A percentile compares a stretch with the other conserved stretches of the same genome.
Conservation (phyloP, 495 filamentous ascomycete genomes). For the Neurospora sublineolata region DNA sequence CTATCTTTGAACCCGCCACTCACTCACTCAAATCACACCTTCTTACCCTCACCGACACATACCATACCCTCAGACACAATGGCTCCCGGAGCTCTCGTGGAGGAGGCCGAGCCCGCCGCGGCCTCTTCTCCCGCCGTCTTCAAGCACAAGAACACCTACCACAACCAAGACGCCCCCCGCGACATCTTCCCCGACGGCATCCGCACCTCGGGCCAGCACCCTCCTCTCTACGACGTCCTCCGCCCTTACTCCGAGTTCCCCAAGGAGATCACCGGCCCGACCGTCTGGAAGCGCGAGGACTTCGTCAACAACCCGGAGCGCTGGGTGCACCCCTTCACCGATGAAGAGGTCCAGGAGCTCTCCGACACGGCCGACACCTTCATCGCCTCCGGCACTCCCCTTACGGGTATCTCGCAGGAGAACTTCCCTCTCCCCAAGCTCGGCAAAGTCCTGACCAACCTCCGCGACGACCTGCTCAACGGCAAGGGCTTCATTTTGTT, state of each 20-base stretch:
- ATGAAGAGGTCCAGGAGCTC: constrained; percentile 58
- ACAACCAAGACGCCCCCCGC: constrained; percentile 15
- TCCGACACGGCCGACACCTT: constrained; percentile 56
- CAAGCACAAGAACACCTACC: constrained; percentile 2
- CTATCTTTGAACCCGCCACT: neutral
- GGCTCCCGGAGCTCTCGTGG: constrained; percentile 25
- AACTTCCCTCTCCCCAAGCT: constrained; percentile 59
- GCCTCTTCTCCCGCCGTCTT: neutral
- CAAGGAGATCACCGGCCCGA: constrained; percentile 58
- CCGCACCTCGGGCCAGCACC: constrained; percentile 70
- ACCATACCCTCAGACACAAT: constrained; percentile 6
- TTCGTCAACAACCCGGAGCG: constrained; percentile 58
- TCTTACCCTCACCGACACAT: neutral
- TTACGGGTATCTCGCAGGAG: constrained; percentile 66
- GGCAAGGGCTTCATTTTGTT: constrained; percentile 87
- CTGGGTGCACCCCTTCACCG: constrained; percentile 64
- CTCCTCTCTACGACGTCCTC: constrained; percentile 55
- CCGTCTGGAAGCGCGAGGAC: constrained; percentile 67
- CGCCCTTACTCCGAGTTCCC: constrained; percentile 64
- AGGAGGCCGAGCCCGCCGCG: constrained; percentile 8
- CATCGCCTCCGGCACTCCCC: constrained; percentile 44
- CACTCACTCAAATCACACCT: neutral
- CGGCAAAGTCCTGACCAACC: constrained; percentile 36
- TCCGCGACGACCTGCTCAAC: constrained; percentile 63
- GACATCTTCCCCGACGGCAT: constrained; percentile 37